Evolutionary conservation across 805 yeast species (phyloP).

Genomic region (Kuraishia hungarica): DNA sequence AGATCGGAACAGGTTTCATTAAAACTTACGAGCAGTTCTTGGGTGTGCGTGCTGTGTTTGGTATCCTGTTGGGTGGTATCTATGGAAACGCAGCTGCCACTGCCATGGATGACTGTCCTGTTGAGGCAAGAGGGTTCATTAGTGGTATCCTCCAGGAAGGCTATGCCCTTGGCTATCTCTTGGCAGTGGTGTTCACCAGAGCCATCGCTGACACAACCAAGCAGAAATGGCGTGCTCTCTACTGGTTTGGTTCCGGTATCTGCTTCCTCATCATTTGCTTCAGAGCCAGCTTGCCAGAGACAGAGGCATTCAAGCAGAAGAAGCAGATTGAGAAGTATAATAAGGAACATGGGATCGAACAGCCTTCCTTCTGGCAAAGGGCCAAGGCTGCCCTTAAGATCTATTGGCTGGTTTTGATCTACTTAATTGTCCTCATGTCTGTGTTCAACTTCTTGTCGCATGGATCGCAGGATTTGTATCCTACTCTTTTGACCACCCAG

Average conservation of each 20-base stretch:
- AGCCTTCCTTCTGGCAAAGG: conserved; percentile 23
- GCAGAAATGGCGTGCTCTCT: conserved; percentile 55
- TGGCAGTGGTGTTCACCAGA: conserved; percentile 58
- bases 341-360: conserved; percentile 19
- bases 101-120: conserved; percentile 45
- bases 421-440: conserved; percentile 50
- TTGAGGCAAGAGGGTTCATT: conserved; percentile 45
- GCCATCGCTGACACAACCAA: conserved; percentile 47
- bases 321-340: conserved; percentile 24
- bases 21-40: conserved; percentile 47
- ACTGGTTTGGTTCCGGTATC: conserved; percentile 63
- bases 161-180: conserved; percentile 60
- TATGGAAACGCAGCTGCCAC: conserved; percentile 48
- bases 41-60: conserved; percentile 56
- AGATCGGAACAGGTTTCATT: conserved; percentile 59
- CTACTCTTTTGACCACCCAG: conserved; percentile 43
- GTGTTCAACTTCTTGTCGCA: conserved; percentile 58
- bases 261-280: conserved; percentile 31
- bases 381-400: conserved; percentile 27
- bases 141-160: conserved; percentile 77
- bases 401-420: conserved; percentile 53
- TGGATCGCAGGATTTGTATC: conserved; percentile 57
- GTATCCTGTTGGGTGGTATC: conserved; percentile 50
- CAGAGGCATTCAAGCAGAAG: conserved; percentile 41
- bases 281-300: conserved; percentile 39